phyloP scores from a whole-genome alignment of 1,284 basidiomycete species.

The Sphagnurus paluster region DNA sequence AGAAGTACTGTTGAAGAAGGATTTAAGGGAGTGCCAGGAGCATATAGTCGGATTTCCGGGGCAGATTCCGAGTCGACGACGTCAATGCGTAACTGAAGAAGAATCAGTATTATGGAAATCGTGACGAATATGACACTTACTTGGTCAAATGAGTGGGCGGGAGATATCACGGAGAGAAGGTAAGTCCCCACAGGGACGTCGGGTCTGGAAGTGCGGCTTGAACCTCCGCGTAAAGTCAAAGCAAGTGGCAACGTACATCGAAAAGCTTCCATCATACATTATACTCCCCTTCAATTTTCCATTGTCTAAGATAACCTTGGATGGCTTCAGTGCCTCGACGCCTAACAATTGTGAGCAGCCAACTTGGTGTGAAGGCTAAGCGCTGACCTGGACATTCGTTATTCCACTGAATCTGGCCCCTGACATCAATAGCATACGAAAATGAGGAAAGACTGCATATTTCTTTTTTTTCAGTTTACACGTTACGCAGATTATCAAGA shows the following conservation, averaged over 20 bases:
- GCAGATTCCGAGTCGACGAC: constrained; percentile 44
- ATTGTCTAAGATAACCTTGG: constrained; percentile 62
- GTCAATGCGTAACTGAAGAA: constrained; percentile 61
- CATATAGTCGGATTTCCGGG: constrained; percentile 62
- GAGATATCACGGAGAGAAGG: constrained; percentile 62
- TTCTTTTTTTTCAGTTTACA: constrained; percentile 4
- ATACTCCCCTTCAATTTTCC: constrained; percentile 54
- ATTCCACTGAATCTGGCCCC: constrained; percentile 65
- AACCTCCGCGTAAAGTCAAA: constrained; percentile 8
- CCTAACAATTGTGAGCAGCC: constrained; percentile 30
- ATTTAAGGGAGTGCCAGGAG: constrained; percentile 68
- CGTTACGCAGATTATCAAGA: background rate
- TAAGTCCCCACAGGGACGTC: constrained; percentile 66
- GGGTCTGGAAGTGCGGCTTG: constrained; percentile 35
- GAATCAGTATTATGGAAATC: background rate
- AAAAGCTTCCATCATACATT: constrained; percentile 57
- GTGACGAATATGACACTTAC: constrained; percentile 33
- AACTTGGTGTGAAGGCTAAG: background rate
- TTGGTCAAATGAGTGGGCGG: constrained; percentile 68
- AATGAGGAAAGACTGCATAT: constrained; percentile 4
- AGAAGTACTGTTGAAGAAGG: constrained; percentile 58
- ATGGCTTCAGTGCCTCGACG: constrained; percentile 48
- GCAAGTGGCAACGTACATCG: constrained; percentile 48
- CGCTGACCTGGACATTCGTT: constrained; percentile 58
- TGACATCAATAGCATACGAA: constrained; percentile 10